These are phyloP conservation scores for Teratosphaeria gauchensis DNA, from an alignment of 2,329 filamentous ascomycete genomes.

Conservation along the genomic window DNA sequence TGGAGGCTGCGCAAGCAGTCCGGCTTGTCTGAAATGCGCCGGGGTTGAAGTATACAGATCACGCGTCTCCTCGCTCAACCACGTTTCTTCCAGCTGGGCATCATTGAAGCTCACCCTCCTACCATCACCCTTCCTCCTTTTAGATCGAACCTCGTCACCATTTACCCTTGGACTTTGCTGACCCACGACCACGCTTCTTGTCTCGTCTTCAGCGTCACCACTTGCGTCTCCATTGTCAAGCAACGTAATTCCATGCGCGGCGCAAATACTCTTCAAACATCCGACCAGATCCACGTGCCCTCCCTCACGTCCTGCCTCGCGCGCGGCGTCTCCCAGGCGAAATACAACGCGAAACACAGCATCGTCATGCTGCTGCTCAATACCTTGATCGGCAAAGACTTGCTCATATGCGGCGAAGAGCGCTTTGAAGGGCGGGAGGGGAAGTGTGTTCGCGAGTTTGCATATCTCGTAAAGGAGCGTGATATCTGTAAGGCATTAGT, in stretches of 20 bases:
- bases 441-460: conserved; percentile 56
- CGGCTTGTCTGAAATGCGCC: neutral
- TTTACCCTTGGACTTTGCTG: neutral
- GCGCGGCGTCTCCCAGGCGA: conserved; percentile 54
- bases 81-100: conserved; percentile 43
- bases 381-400: conserved; percentile 59
- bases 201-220: conserved; percentile 33
- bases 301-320: conserved; percentile 12
- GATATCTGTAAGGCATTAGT: conserved; percentile 50
- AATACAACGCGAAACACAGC: conserved; percentile 71
- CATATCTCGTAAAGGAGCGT: conserved; percentile 69
- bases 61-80: conserved; percentile 25
- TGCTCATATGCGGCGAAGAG: conserved; percentile 74
- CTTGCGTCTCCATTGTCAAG: conserved; percentile 16
- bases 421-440: conserved; percentile 61
- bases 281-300: conserved; percentile 15
- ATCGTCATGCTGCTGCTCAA: conserved; percentile 64
- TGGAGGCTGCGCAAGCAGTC: conserved; percentile 12
- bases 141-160: conserved; percentile 1
- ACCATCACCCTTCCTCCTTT: conserved; percentile 7
- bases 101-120: conserved; percentile 49
- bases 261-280: conserved; percentile 18
- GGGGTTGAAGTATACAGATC: neutral
- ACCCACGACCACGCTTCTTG: conserved; percentile 17
- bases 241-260: conserved; percentile 16